These are phyloP conservation scores for Lactarius akahatsu DNA, from an alignment of 768 basidiomycete genomes.

Conservation along the genomic window DNA sequence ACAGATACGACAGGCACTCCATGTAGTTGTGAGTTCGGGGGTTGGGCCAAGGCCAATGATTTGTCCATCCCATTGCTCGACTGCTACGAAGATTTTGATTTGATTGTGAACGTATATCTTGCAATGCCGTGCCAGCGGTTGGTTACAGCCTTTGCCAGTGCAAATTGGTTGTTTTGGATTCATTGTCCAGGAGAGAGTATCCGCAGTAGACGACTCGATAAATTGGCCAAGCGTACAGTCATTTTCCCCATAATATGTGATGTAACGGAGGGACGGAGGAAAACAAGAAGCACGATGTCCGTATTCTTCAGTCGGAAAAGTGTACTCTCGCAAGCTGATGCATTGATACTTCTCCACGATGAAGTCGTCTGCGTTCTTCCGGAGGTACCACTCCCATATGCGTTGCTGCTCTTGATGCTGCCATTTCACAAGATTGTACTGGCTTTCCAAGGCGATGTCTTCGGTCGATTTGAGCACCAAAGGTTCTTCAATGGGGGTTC, in stretches of 20 bases:
- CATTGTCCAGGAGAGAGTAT: conserved; percentile 64
- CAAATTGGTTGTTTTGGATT: conserved; percentile 73
- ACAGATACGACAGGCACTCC: conserved; percentile 83
- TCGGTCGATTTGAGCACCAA: conserved; percentile 57
- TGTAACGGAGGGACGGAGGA: conserved; percentile 66
- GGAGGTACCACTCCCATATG: conserved; percentile 94
- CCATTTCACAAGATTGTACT: conserved; percentile 65
- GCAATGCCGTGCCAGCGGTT: conserved; percentile 80
- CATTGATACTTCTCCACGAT: conserved; percentile 92
- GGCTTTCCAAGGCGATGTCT: conserved; percentile 76
- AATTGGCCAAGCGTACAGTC: conserved; percentile 92
- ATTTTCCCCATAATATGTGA: conserved; percentile 90
- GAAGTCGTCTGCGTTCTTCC: conserved; percentile 83
- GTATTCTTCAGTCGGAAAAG: conserved; percentile 69
- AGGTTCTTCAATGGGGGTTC: conserved; percentile 39
- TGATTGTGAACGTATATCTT: conserved; percentile 91
- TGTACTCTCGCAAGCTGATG: conserved; percentile 77
- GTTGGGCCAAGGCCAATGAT: conserved; percentile 61
- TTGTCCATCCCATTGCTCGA: conserved; percentile 85
- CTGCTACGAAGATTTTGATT: conserved; percentile 75
- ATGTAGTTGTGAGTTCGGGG: conserved; percentile 83
- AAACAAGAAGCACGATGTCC: conserved; percentile 73
- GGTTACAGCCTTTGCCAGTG: conserved; percentile 78
- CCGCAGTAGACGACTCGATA: conserved; percentile 75
- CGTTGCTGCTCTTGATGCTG: conserved; percentile 85